A percentile compares a stretch with the other conserved stretches of the same genome.
Conservation (phyloP, 2,329 filamentous ascomycete species). For the Corniculantispora saksenae region DNA sequence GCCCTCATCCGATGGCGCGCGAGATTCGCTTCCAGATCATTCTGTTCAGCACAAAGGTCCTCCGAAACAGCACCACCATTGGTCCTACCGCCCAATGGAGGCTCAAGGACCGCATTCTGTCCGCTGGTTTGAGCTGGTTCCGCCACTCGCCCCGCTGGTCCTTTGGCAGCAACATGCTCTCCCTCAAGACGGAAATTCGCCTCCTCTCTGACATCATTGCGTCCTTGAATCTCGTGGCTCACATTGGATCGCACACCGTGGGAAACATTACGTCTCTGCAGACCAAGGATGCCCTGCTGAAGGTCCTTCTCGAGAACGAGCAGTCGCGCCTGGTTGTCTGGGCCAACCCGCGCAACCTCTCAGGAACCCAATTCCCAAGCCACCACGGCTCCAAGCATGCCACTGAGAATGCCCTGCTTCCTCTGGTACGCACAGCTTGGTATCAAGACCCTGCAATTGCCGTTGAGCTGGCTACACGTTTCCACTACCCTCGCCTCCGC, state of each 20-base stretch:
- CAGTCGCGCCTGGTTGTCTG: conserved; percentile 82
- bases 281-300: conserved; percentile 80
- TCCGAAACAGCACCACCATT: conserved; percentile 70
- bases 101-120: conserved; percentile 85
- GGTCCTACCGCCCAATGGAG: conserved; percentile 70
- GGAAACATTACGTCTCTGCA: conserved; percentile 67
- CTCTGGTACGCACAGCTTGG: conserved; percentile 83
- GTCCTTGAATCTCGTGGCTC: conserved; percentile 64
- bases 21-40: conserved; percentile 91
- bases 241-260: conserved; percentile 54
- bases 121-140: conserved; percentile 89
- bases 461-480: conserved; percentile 79
- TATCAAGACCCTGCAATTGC: conserved; percentile 80
- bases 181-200: conserved; percentile 89
- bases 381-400: conserved; percentile 43
- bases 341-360: conserved; percentile 76
- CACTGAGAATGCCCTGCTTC: conserved; percentile 51
- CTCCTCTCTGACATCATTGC: conserved; percentile 74
- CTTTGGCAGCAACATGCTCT: conserved; percentile 89
- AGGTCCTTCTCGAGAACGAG: conserved; percentile 80
- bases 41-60: conserved; percentile 76
- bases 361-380: conserved; percentile 38
- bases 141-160: conserved; percentile 82
- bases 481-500: conserved; percentile 71
- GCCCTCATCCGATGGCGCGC: conserved; percentile 80